A percentile compares a stretch with the other conserved stretches of the same genome.
phyloP scores from a whole-genome alignment of 352 stramenopile species.

The Blastocystis sp. region DNA sequence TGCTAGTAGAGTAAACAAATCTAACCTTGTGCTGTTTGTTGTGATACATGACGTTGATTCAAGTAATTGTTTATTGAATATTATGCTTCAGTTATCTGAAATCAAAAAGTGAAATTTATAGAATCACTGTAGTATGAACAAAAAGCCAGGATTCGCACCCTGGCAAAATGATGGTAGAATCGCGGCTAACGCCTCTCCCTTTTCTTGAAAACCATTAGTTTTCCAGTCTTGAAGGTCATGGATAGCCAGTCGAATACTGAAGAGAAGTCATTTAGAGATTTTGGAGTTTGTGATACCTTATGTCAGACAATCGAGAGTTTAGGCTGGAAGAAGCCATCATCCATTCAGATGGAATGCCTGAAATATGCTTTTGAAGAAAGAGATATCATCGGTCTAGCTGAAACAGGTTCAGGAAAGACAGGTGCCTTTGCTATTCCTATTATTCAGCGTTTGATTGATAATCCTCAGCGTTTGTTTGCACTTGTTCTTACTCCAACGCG shows the following conservation, averaged over 20 bases:
- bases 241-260: neutral
- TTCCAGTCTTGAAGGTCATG: too few species aligned
- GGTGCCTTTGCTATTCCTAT: constrained; percentile 86
- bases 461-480: constrained; percentile 79
- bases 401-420: constrained; percentile 89
- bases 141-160: too few species aligned
- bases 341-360: constrained; percentile 88
- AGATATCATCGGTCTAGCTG: constrained; percentile 90
- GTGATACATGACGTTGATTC: too few species aligned
- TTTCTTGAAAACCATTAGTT: too few species aligned
- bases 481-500: constrained; percentile 83
- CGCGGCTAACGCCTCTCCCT: too few species aligned
- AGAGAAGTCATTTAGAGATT: constrained; percentile 74
- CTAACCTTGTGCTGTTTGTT: too few species aligned
- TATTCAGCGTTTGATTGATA: constrained; percentile 80
- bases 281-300: constrained; percentile 81
- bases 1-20: too few species aligned
- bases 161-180: too few species aligned
- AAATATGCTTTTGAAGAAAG: constrained; percentile 77
- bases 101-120: too few species aligned
- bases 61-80: too few species aligned
- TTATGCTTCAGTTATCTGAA: too few species aligned
- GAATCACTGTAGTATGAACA: too few species aligned
- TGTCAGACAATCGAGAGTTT: constrained; percentile 82
- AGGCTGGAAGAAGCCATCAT: constrained; percentile 83